A percentile compares a stretch with the other conserved stretches of the same genome.
These are phyloP conservation scores for Retiboletus fuscus DNA, from an alignment of 1,284 basidiomycete species.

Conservation along the genomic window DNA sequence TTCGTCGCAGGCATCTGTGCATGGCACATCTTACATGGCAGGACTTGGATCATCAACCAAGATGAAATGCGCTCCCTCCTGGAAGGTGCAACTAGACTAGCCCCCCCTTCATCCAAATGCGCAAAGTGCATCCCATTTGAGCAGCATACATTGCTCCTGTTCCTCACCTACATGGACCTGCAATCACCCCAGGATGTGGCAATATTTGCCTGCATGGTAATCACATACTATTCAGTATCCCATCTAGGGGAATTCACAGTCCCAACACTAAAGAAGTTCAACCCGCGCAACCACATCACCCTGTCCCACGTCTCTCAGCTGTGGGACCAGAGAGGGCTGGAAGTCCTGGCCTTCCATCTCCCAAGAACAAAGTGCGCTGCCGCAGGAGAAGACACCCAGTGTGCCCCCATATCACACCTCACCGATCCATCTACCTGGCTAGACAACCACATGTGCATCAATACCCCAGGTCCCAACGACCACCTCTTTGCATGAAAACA, in stretches of 20 bases:
- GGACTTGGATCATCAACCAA: conserved; percentile 30
- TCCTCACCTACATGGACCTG: not conserved
- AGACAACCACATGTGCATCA: not conserved
- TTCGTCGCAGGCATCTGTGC: not conserved
- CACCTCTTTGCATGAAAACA: conserved; percentile 21
- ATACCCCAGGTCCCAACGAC: not conserved
- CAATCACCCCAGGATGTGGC: not conserved
- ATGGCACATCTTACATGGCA: not conserved
- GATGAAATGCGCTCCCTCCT: not conserved
- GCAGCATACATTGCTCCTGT: not conserved
- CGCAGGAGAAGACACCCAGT: not conserved
- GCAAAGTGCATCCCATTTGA: not conserved
- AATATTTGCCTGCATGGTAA: not conserved
- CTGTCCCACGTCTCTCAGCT: fast-evolving
- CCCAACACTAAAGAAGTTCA: not conserved
- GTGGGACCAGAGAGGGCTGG: not conserved
- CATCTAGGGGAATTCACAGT: conserved; percentile 17
- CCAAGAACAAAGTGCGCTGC: not conserved
- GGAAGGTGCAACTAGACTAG: not conserved
- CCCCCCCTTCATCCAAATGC: fast-evolving
- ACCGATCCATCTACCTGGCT: not conserved
- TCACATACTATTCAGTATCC: conserved; percentile 10
- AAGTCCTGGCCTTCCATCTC: not conserved
- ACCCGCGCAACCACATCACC: not conserved
- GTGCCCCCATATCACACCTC: not conserved